Base-by-base conservation (phyloP, 805 yeast species). In the Candida andamanensis region DNA sequence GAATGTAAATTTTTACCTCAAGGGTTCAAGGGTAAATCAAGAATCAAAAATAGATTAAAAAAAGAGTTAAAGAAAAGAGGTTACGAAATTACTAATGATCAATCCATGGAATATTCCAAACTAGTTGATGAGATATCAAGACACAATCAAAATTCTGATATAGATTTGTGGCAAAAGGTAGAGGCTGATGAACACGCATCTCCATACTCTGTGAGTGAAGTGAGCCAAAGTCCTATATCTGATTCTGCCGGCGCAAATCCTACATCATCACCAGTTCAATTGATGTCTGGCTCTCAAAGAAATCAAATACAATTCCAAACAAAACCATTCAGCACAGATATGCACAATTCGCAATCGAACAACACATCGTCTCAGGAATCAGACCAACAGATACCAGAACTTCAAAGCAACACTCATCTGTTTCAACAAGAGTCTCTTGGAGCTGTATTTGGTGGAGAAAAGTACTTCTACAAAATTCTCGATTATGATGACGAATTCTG, bases 401-500 rank as follows among this genome's bases (percentile, higher is more conserved):
- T 24, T 11, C 30, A 26, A 26, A 18, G 19, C 13, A 29, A 35
- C 4, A 21, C 30, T 19, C 33, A 28, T 11, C 25, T 24, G 20
- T 14, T 6, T 10, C 31, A 18, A 24, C 15, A 24, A 28, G 36
- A 28, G 28, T 31, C 16, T 26, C 25, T 30, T 17, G 38, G 29
- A n/a, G 26, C 16, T 24, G n/a, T n/a, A n/a, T n/a, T n/a, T n/a
- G n/a, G n/a, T n/a, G 29, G 28, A 15, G 34, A 30, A 36, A 29
- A 30, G 17, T 29, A 24, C 31, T 32, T 26, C 23, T 33, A 22
- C 19, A 19, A 32, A 11, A 17, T 24, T 21, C 19, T 38, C 11
- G 68, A 63, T 39, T 63, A 60, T 40, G 70, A 64, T 38, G 70
- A 64, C 36, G 69, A 63, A 21, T 64, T 44, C 39, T 64, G 72